Evolutionary conservation across 352 stramenopile genomes (phyloP).

Genomic region (Phytophthora boehmeriae): DNA sequence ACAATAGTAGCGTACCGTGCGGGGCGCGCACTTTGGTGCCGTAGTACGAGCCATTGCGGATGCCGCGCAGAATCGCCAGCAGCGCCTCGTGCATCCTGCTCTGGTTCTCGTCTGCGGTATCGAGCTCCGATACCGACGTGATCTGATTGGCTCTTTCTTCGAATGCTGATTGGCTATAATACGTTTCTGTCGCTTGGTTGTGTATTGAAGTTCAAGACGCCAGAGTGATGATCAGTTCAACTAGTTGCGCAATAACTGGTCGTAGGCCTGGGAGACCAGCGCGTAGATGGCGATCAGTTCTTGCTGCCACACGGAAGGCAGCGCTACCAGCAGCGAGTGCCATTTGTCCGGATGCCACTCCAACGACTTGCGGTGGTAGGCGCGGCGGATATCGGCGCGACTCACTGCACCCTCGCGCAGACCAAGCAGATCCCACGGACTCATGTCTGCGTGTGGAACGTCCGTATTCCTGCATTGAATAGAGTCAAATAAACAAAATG

Average conservation of each 20-base stretch:
- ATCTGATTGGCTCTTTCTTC: too few relatives aligned
- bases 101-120: background rate
- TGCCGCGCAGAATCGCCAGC: constrained; percentile 76
- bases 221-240: background rate
- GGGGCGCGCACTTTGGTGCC: constrained; percentile 89
- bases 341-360: constrained; percentile 82
- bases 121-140: background rate
- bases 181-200: background rate
- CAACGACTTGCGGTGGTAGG: constrained; percentile 65
- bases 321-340: constrained; percentile 22
- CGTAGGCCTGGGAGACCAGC: constrained; percentile 56
- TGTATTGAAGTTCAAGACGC: constrained; percentile 21
- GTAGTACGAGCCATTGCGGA: constrained; percentile 90
- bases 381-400: constrained; percentile 50
- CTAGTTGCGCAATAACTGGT: constrained; percentile 35
- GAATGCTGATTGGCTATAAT: too few relatives aligned
- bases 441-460: constrained; percentile 53
- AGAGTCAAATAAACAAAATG: background rate
- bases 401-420: constrained; percentile 47
- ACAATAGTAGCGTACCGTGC: constrained; percentile 56
- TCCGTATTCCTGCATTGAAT: constrained; percentile 32
- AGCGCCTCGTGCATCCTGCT: constrained; percentile 53
- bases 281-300: constrained; percentile 41
- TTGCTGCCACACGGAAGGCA: constrained; percentile 33
- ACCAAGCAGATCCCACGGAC: constrained; percentile 46